A percentile compares a stretch with the other conserved stretches of the same genome.
Evolutionary conservation across 1,284 basidiomycete genomes (phyloP).

Genomic region (Boletus mariae): DNA sequence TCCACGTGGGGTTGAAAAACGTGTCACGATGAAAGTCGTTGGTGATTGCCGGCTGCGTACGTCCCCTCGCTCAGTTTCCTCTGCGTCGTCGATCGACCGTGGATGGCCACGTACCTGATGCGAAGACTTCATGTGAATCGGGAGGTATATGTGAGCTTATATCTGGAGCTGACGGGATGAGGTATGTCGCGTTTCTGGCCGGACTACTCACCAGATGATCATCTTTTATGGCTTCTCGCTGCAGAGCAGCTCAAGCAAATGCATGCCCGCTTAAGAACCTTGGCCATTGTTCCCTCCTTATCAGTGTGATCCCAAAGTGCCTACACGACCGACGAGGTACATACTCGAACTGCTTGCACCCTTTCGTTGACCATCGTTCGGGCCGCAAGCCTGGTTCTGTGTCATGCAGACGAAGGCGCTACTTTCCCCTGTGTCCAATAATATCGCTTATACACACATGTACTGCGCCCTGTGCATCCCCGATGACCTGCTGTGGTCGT

Average conservation of each 20-base stretch:
- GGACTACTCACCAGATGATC: background rate
- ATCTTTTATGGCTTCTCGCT: background rate
- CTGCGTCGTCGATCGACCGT: background rate
- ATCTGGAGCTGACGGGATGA: background rate
- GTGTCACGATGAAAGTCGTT: slow-evolving; percentile 16
- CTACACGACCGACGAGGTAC: too few species aligned
- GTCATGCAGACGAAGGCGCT: too few species aligned
- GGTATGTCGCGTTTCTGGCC: background rate
- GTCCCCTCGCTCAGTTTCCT: background rate
- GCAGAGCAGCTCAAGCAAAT: background rate
- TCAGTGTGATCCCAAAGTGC: background rate
- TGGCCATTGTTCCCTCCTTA: background rate
- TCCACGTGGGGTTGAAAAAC: slow-evolving; percentile 14
- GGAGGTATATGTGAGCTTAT: background rate
- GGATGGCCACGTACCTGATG: background rate
- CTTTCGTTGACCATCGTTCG: too few species aligned
- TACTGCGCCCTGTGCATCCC: too few species aligned
- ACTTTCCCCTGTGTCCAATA: too few species aligned
- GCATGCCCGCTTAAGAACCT: background rate
- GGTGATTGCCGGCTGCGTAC: background rate
- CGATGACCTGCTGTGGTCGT: too few species aligned
- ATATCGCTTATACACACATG: too few species aligned
- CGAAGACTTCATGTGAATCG: background rate
- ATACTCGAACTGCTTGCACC: too few species aligned
- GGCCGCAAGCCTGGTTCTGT: too few species aligned